phyloP scores from a whole-genome alignment of 163 green algal genomes.

The Chloromonas sp. region DNA sequence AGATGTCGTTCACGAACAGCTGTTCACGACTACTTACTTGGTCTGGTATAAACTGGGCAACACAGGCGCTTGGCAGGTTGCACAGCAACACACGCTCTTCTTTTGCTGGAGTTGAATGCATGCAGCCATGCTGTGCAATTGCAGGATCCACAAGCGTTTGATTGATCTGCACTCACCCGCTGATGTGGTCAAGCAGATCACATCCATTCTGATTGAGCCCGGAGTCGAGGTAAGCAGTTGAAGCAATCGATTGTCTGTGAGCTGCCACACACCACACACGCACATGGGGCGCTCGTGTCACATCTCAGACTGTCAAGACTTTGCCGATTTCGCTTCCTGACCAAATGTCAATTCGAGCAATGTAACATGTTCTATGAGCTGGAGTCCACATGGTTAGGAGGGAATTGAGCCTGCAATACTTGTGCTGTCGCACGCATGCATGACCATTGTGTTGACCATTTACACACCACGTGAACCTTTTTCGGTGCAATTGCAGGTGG shows the following conservation, averaged over 20 bases:
- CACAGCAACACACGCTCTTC: not conserved
- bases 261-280: not conserved
- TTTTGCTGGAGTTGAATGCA: not conserved
- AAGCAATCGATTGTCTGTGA: not conserved
- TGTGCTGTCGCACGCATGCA: not conserved
- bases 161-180: slow-evolving; percentile 96
- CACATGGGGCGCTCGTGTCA: not conserved
- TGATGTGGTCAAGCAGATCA: slow-evolving; percentile 99
- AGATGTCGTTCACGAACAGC: not conserved
- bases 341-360: not conserved
- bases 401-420: not conserved
- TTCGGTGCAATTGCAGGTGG: not conserved
- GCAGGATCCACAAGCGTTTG: slow-evolving; percentile 94
- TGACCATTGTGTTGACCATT: not conserved
- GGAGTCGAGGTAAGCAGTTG: not conserved
- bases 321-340: not conserved
- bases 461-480: too few species aligned
- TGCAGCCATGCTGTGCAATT: not conserved
- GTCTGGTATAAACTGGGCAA: not conserved
- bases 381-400: not conserved
- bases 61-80: not conserved
- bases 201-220: slow-evolving; percentile 69
- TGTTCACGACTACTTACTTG: not conserved
- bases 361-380: not conserved
- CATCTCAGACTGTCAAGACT: too few species aligned